These are phyloP conservation scores for Lavandula angustifolia DNA, from an alignment of 257 asterid species.

Conservation along the genomic window DNA sequence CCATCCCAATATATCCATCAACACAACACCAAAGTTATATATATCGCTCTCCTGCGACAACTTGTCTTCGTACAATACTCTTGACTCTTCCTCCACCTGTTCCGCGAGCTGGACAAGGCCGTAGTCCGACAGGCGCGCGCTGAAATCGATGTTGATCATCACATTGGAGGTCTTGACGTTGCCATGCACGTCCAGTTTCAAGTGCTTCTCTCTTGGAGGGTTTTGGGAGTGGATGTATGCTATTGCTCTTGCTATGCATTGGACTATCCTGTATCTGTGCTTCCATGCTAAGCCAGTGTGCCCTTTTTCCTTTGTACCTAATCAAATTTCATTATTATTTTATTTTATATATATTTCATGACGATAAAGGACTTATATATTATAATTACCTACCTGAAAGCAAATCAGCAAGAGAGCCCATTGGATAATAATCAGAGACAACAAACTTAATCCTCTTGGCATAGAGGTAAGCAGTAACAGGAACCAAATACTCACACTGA, in stretches of 20 bases:
- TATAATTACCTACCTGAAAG: slow-evolving; percentile 46
- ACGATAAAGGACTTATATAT: too few relatives aligned
- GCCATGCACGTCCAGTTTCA: slow-evolving; percentile 53
- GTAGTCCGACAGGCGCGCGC: slow-evolving; percentile 48
- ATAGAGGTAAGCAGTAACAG: slow-evolving; percentile 51
- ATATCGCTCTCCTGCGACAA: slow-evolving; percentile 43
- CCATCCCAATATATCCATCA: slow-evolving; percentile 49
- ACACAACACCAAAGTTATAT: slow-evolving; percentile 51
- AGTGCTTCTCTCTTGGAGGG: slow-evolving; percentile 40
- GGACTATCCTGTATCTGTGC: slow-evolving; percentile 41
- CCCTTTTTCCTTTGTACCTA: slow-evolving; percentile 53
- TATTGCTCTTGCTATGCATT: slow-evolving; percentile 47
- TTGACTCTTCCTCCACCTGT: slow-evolving; percentile 28
- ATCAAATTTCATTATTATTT: too few relatives aligned
- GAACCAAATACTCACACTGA: slow-evolving; percentile 47
- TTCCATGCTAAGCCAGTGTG: slow-evolving; percentile 57
- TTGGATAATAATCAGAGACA: slow-evolving; percentile 56
- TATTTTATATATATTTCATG: too few relatives aligned
- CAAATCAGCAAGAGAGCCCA: slow-evolving; percentile 65
- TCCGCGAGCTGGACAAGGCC: slow-evolving; percentile 55
- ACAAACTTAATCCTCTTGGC: slow-evolving; percentile 64
- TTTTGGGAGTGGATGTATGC: slow-evolving; percentile 50
- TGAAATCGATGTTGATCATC: slow-evolving; percentile 52
- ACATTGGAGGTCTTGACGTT: slow-evolving; percentile 59
- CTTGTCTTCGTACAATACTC: slow-evolving; percentile 13